Base-by-base conservation (phyloP, 2,329 filamentous ascomycete species). In the Colletotrichum tropicale region DNA sequence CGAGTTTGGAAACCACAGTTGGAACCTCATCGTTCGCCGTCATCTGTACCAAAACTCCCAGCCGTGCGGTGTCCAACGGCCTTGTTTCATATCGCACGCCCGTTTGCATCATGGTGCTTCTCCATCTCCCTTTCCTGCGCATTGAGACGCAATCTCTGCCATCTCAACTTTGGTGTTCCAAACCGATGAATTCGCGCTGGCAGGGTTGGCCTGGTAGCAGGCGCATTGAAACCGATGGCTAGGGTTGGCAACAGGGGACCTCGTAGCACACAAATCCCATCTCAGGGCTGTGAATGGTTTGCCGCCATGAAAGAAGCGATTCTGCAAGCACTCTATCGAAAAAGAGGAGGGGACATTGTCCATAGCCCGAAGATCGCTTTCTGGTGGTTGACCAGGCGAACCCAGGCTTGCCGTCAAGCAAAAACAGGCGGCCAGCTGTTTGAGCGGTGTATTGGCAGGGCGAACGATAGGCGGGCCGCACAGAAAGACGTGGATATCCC, bases 131-230 rank as follows among this genome's bases (percentile, higher is more conserved):
- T 30, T 34, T 36, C 55, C 26, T 36, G 65, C 43, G 73, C 73
- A 69, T 73, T 74, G 58, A 75, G 70, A 74, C 28, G 74, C 48
- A 75, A 75, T 75, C 34, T 75, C 74, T 75, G 74, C 70, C 74
- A 75, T 75, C 74, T 74, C 74, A 75, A 74, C 70, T 68, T 26
- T 69, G 43, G 64, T 69, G 43, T 43, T 65, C 34, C 64, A 73
- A 73, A 26, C 58, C 64, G 48, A 58, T n/a, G 58, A 34, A 48
- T 52, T 58, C 64, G 66, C n/a, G 8, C n/a, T 74, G 30, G 58
- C 71, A 21, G 61, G 43, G 70, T n/a, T 48, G 43, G 24, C 72
- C 70, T 28, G 28, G 67, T 8, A 56, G 15, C 10, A 18, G 56
- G 58, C 48, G 70, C 73, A 73, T 65, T 65, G 58, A 73, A 48